Evolutionary conservation across 768 basidiomycete genomes (phyloP).

Genomic region (Hygrocybe coccinea): DNA sequence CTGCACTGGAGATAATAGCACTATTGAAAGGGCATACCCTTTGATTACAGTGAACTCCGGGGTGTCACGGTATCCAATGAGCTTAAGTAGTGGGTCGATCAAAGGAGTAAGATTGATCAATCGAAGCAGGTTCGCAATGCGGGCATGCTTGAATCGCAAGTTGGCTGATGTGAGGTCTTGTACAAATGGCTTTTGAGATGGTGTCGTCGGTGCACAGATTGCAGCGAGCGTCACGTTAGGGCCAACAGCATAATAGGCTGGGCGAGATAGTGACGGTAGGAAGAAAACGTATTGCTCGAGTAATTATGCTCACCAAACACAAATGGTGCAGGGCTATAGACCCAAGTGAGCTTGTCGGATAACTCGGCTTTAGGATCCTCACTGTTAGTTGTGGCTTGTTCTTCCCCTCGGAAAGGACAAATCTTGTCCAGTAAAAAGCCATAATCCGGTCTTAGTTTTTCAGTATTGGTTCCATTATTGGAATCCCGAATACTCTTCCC

Average conservation of each 20-base stretch:
- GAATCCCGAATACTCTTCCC: conserved; percentile 18
- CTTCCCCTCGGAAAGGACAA: conserved; percentile 5
- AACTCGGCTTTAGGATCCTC: not conserved
- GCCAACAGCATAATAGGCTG: conserved; percentile 2
- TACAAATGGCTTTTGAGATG: not conserved
- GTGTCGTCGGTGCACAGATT: not conserved
- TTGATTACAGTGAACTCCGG: not conserved
- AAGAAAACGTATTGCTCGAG: not conserved
- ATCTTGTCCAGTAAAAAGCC: conserved; percentile 16
- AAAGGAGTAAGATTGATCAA: not conserved
- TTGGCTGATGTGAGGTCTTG: not conserved
- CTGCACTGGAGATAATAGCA: not conserved
- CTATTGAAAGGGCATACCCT: not conserved
- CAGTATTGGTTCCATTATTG: conserved; percentile 15
- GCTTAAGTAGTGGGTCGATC: not conserved
- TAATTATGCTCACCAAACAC: not conserved
- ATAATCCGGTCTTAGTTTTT: conserved; percentile 15
- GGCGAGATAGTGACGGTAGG: not conserved
- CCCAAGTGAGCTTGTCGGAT: not conserved
- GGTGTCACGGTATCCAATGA: not conserved
- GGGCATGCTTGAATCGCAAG: not conserved
- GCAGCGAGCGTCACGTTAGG: not conserved
- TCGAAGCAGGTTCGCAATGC: not conserved
- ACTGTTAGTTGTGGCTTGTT: not conserved
- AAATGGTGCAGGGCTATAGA: not conserved